Percentiles rank a stretch among this genome's conserved stretches.
Conservation (phyloP, 1,139 yeast genomes). For the Eremothecium sinecaudum region DNA sequence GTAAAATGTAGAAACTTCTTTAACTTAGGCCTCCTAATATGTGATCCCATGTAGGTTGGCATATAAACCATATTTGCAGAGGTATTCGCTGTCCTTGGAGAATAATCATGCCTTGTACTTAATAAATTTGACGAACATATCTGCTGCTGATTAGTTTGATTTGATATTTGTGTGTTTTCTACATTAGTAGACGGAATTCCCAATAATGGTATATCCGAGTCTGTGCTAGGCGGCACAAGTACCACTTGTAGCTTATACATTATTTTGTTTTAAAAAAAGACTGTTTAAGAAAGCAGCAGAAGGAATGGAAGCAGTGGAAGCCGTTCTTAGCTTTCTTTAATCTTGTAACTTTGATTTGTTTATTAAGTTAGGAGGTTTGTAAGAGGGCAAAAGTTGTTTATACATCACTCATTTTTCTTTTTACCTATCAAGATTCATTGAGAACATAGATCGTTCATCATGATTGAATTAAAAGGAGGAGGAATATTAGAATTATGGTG, state of each 20-base stretch:
- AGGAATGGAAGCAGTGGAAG: too few relatives aligned
- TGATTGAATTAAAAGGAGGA: too few relatives aligned
- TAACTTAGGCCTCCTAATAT: conserved; percentile 17
- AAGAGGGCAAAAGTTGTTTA: too few relatives aligned
- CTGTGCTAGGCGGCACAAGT: conserved; percentile 22
- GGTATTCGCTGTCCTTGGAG: conserved; percentile 6
- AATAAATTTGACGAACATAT: conserved; percentile 7
- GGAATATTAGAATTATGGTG: too few relatives aligned
- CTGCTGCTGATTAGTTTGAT: conserved; percentile 5
- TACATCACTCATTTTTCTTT: too few relatives aligned
- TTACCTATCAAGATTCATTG: too few relatives aligned
- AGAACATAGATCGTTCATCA: too few relatives aligned
- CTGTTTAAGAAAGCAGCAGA: too few relatives aligned
- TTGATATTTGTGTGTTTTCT: conserved; percentile 8
- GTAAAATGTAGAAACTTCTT: conserved; percentile 58
- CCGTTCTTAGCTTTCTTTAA: too few relatives aligned
- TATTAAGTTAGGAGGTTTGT: too few relatives aligned
- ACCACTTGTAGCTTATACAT: conserved; percentile 27
- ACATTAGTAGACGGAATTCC: conserved; percentile 6
- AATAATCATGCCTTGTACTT: conserved; percentile 5
- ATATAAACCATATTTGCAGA: conserved; percentile 10
- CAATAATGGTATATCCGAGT: conserved; percentile 7
- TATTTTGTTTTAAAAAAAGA: conserved; percentile 1
- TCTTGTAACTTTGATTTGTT: too few relatives aligned
- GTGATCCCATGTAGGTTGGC: conserved; percentile 10